Conservation (phyloP, 208 protist genomes). For the Leishmania tropica region DNA sequence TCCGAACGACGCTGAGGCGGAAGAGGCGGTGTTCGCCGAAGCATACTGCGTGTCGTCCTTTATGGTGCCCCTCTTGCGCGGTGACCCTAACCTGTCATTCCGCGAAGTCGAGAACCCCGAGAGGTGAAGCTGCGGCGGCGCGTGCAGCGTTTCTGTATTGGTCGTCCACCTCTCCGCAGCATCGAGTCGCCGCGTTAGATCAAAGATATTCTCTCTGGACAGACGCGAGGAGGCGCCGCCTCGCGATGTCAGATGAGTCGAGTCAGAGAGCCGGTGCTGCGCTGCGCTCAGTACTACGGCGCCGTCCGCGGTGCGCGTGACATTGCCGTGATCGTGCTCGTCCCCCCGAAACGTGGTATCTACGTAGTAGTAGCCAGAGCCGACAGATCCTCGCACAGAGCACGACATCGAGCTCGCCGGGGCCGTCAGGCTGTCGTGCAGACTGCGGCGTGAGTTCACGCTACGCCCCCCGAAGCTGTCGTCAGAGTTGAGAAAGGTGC, state of each 20-base stretch:
- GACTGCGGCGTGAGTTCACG: not conserved
- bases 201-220: not conserved
- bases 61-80: not conserved
- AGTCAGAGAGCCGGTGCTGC: constrained; percentile 14
- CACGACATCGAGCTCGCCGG: not conserved
- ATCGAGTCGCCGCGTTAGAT: not conserved
- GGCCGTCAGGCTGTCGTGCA: not conserved
- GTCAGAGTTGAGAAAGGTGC: constrained; percentile 3
- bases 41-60: not conserved
- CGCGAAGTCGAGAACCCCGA: constrained; percentile 6
- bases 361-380: constrained; percentile 14
- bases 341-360: not conserved
- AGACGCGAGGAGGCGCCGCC: not conserved
- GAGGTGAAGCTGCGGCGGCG: not conserved
- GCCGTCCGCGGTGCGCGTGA: not conserved
- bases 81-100: not conserved
- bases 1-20: not conserved
- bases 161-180: not conserved
- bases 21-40: not conserved
- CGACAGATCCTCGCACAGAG: not conserved
- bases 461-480: constrained; percentile 5
- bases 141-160: not conserved
- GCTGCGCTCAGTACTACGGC: not conserved
- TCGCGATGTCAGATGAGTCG: not conserved
- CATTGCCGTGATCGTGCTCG: not conserved